Evolutionary conservation across 2,329 filamentous ascomycete genomes (phyloP).

Genomic region (Lasiodiplodia gonubiensis): DNA sequence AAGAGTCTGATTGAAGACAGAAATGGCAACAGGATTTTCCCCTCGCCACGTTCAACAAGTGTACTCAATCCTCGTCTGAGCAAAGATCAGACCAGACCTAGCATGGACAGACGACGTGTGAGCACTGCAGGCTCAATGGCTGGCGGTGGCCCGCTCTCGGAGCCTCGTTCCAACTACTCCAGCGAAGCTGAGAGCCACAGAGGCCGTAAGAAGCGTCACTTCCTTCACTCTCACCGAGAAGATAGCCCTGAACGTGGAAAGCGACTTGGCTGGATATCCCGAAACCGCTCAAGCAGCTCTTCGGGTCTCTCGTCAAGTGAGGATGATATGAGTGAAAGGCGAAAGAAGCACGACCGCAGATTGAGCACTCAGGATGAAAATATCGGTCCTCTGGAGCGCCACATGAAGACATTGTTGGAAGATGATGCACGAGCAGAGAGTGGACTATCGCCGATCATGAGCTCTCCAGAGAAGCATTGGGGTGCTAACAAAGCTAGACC

Average conservation of each 20-base stretch:
- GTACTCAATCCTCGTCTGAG: slow-evolving; percentile 12
- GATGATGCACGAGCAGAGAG: slow-evolving; percentile 44
- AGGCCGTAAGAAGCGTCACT: slow-evolving; percentile 43
- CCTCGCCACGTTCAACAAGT: slow-evolving; percentile 10
- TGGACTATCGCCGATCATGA: slow-evolving; percentile 44
- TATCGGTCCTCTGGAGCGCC: slow-evolving; percentile 53
- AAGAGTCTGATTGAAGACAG: slow-evolving; percentile 82
- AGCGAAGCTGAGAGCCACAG: slow-evolving; percentile 46
- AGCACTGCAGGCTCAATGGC: slow-evolving; percentile 39
- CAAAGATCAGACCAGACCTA: slow-evolving; percentile 10
- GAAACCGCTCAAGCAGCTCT: slow-evolving; percentile 38
- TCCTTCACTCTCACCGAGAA: slow-evolving; percentile 39
- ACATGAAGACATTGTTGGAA: slow-evolving; percentile 52
- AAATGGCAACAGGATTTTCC: slow-evolving; percentile 74
- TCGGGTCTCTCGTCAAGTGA: slow-evolving; percentile 46
- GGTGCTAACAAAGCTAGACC: slow-evolving; percentile 29
- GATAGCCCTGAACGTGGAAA: slow-evolving; percentile 40
- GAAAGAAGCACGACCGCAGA: slow-evolving; percentile 59
- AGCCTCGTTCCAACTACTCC: slow-evolving; percentile 42
- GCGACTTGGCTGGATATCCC: slow-evolving; percentile 40
- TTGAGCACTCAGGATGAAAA: slow-evolving; percentile 53
- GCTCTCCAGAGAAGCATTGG: slow-evolving; percentile 49
- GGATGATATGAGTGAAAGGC: slow-evolving; percentile 54
- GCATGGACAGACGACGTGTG: slow-evolving; percentile 11
- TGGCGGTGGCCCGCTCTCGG: slow-evolving; percentile 34